These are phyloP conservation scores for Wallacemonas sp. DNA, from an alignment of 208 protist species.

Conservation along the genomic window DNA sequence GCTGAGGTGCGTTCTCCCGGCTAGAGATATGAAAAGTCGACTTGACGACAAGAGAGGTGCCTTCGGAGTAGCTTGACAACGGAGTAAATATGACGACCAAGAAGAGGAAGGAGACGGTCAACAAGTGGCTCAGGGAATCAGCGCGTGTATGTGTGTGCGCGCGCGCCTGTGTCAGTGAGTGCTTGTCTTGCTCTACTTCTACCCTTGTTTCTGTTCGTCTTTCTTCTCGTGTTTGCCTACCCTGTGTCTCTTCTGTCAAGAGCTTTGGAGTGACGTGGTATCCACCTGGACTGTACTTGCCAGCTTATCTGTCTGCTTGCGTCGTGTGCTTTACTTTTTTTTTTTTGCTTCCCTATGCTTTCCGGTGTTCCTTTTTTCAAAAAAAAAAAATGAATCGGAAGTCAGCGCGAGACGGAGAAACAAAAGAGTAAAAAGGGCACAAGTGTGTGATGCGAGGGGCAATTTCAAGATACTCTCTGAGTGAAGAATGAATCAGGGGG, in stretches of 20 bases:
- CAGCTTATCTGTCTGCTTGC: too few species aligned
- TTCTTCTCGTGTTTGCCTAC: constrained; percentile 5
- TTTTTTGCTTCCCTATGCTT: neutral
- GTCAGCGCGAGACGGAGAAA: neutral
- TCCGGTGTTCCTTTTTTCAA: constrained; percentile 3
- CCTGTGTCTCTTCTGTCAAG: neutral
- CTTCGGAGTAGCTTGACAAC: too few species aligned
- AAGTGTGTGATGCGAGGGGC: too few species aligned
- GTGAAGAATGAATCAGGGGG: neutral
- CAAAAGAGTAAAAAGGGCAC: neutral
- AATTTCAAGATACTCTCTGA: neutral
- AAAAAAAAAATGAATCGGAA: neutral
- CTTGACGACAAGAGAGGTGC: too few species aligned
- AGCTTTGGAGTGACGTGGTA: constrained; percentile 7
- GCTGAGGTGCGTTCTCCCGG: too few species aligned
- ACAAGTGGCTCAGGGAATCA: too few species aligned
- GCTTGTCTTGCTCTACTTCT: too few species aligned
- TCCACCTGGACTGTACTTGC: too few species aligned
- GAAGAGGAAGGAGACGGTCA: too few species aligned
- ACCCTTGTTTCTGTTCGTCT: constrained; percentile 5
- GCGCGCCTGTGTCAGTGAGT: neutral
- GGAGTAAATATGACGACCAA: too few species aligned
- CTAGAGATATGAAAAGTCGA: too few species aligned
- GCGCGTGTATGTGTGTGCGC: too few species aligned
- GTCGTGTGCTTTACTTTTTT: constrained; percentile 4